Conservation (phyloP, 164 flowering plant species). For the Magnolia kwangsiensis region DNA sequence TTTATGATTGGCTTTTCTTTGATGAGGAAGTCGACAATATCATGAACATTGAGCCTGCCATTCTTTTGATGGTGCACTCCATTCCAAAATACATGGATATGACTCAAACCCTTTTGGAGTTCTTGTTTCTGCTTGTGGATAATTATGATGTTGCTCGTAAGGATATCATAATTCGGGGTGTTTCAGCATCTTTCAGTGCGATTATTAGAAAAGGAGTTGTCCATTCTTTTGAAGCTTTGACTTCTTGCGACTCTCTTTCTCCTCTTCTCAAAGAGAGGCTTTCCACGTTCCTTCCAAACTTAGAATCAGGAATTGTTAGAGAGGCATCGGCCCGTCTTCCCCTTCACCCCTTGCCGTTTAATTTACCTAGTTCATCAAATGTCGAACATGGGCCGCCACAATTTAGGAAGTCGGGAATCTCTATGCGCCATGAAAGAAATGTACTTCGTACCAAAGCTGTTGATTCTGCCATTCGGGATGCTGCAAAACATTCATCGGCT, state of each 20-base stretch:
- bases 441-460: slow-evolving; percentile 3
- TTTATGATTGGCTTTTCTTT: slow-evolving; percentile 95
- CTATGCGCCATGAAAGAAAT: background rate
- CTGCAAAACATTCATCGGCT: background rate
- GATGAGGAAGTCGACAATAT: slow-evolving; percentile 64
- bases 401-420: background rate
- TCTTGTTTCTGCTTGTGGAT: slow-evolving; percentile 61
- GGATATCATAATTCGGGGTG: slow-evolving; percentile 45
- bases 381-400: slow-evolving; percentile 5
- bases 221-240: slow-evolving; percentile 51
- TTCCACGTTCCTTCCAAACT: slow-evolving; percentile 10
- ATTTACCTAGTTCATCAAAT: slow-evolving; percentile 11
- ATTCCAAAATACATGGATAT: slow-evolving; percentile 63
- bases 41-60: slow-evolving; percentile 90
- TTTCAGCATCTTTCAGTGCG: slow-evolving; percentile 52
- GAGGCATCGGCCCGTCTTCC: slow-evolving; percentile 13
- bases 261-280: slow-evolving; percentile 57
- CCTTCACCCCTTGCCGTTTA: slow-evolving; percentile 7
- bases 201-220: slow-evolving; percentile 65
- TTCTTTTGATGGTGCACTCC: slow-evolving; percentile 73
- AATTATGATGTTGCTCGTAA: slow-evolving; percentile 57
- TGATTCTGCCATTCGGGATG: background rate
- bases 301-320: slow-evolving; percentile 16
- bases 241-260: slow-evolving; percentile 44
- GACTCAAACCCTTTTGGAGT: slow-evolving; percentile 69